These are phyloP conservation scores for Pugionium dolabratum DNA, from an alignment of 345 rosid genomes.

Conservation along the genomic window DNA sequence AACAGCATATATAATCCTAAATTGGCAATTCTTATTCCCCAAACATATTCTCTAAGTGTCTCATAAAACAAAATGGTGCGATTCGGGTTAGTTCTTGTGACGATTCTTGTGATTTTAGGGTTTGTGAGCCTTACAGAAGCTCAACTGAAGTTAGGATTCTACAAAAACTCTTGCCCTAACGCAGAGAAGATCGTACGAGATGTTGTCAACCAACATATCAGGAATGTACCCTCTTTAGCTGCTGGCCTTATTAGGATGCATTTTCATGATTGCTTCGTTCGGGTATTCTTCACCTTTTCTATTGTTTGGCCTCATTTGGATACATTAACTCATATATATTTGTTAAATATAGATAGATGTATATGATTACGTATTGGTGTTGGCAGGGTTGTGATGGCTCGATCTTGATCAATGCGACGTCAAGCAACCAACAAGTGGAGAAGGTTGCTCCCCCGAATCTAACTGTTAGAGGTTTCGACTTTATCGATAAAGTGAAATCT, in stretches of 20 bases:
- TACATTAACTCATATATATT: too few species aligned
- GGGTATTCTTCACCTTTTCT: constrained; percentile 39
- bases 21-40: constrained; percentile 1
- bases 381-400: constrained; percentile 81
- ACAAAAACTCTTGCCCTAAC: constrained; percentile 58
- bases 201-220: constrained; percentile 53
- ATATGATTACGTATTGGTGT: neutral
- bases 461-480: constrained; percentile 61
- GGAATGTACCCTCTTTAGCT: constrained; percentile 66
- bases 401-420: constrained; percentile 66
- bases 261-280: constrained; percentile 79
- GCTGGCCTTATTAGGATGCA: constrained; percentile 70
- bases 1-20: constrained; percentile 30
- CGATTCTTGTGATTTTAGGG: constrained; percentile 40
- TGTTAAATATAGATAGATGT: too few species aligned
- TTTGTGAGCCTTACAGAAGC: constrained; percentile 42
- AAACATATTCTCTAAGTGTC: constrained; percentile 7
- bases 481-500: constrained; percentile 59
- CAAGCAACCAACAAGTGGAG: constrained; percentile 53
- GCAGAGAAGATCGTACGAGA: constrained; percentile 60
- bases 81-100: constrained; percentile 30
- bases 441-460: constrained; percentile 60
- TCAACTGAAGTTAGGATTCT: constrained; percentile 57
- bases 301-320: too few species aligned
- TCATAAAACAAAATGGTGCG: constrained; percentile 21